Evolutionary conservation across 2,329 filamentous ascomycete genomes (phyloP).

Genomic region (Penicillium decumbens): DNA sequence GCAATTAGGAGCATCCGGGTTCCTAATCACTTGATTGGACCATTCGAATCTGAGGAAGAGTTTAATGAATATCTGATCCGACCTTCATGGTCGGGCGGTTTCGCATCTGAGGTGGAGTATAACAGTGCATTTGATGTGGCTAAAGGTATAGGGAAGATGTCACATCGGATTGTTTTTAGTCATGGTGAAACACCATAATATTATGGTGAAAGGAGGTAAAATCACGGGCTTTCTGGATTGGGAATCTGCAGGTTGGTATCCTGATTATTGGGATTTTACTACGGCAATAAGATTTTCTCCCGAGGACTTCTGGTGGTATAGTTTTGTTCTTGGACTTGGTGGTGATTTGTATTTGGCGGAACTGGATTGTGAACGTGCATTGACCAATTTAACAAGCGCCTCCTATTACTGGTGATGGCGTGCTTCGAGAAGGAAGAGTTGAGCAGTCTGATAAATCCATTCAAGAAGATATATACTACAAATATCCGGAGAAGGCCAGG

Average conservation of each 20-base stretch:
- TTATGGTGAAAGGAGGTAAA: constrained; percentile 8
- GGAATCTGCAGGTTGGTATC: constrained; percentile 27
- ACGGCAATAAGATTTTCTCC: constrained; percentile 9
- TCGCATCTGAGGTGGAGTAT: constrained; percentile 22
- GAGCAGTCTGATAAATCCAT: constrained; percentile 8
- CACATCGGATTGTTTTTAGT: constrained; percentile 25
- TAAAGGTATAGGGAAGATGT: constrained; percentile 14
- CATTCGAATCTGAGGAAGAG: constrained; percentile 26
- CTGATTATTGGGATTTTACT: constrained; percentile 21
- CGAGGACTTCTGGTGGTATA: constrained; percentile 20
- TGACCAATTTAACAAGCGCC: constrained; percentile 13
- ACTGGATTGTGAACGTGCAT: constrained; percentile 16
- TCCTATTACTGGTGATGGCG: constrained; percentile 16
- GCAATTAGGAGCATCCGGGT: constrained; percentile 28
- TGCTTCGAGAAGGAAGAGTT: neutral
- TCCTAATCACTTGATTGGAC: constrained; percentile 24
- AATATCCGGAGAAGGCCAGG: no score
- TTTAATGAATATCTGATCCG: constrained; percentile 29
- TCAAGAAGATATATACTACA: no score
- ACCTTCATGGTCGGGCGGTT: constrained; percentile 21
- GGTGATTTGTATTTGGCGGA: constrained; percentile 14
- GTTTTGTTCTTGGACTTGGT: constrained; percentile 16
- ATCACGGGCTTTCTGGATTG: constrained; percentile 24
- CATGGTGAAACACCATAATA: constrained; percentile 19
- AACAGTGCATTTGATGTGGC: constrained; percentile 19